phyloP scores from a whole-genome alignment of 495 filamentous ascomycete genomes.

The Trichoderma asperelloides region DNA sequence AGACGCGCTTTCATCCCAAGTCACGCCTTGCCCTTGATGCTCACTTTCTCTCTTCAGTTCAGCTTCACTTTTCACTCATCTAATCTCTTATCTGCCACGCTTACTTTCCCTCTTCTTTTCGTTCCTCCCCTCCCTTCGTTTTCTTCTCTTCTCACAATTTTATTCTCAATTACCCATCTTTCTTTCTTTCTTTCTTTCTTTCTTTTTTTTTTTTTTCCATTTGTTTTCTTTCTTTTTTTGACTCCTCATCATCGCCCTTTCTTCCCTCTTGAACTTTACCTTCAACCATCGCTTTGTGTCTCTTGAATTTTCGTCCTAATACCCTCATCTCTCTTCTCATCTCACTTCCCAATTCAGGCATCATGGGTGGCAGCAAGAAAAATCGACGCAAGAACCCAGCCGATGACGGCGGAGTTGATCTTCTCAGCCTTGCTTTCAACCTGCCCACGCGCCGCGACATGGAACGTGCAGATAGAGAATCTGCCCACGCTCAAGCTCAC shows the following conservation, averaged over 20 bases:
- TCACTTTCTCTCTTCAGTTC: not conserved
- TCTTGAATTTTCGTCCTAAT: too few species aligned
- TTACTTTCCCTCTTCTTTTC: not conserved
- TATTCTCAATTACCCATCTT: not conserved
- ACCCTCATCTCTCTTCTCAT: not conserved
- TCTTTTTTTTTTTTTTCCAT: not conserved
- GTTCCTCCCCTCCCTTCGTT: not conserved
- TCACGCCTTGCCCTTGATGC: too few species aligned
- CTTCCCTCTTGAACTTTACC: not conserved
- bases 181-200: not conserved
- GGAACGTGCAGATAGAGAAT: not conserved
- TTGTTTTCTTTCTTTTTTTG: not conserved
- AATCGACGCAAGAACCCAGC: conserved; percentile 1
- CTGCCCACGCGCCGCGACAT: conserved; percentile 3
- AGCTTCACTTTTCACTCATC: not conserved
- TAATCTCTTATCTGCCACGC: not conserved
- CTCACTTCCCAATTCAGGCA: not conserved
- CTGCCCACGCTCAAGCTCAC: not conserved
- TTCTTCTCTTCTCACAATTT: not conserved
- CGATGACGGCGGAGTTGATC: not conserved
- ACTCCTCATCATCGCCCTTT: not conserved
- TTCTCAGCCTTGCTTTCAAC: conserved; percentile 3
- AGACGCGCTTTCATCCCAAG: not conserved
- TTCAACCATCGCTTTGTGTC: too few species aligned
- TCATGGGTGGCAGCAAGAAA: conserved; percentile 2